A percentile compares a stretch with the other conserved stretches of the same genome.
Conservation (phyloP, 164 flowering plant genomes). For the Vitis riparia region DNA sequence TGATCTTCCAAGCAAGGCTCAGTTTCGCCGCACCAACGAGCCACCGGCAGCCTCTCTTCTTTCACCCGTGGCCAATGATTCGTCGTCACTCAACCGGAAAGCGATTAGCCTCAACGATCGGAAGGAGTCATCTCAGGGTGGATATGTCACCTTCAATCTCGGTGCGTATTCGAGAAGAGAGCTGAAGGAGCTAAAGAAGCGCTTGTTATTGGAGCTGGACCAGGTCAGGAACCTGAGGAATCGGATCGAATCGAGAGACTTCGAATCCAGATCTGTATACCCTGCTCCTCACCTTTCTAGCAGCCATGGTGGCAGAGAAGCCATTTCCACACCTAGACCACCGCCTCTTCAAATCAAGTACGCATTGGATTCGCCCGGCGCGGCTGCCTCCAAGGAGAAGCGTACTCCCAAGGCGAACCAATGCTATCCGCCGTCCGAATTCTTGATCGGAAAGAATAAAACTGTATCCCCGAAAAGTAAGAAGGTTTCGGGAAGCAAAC, state of each 20-base stretch:
- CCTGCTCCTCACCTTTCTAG: neutral
- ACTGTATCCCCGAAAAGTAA: conserved; percentile 2
- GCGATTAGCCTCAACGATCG: neutral
- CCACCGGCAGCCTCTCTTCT: neutral
- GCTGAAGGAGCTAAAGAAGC: conserved; percentile 41
- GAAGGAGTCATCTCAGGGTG: neutral
- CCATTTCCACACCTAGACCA: neutral
- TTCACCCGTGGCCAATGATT: neutral
- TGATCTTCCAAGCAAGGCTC: neutral
- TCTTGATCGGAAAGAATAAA: neutral
- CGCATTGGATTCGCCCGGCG: neutral
- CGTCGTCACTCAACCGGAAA: conserved; percentile 3
- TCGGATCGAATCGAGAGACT: conserved; percentile 42
- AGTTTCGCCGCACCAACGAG: neutral
- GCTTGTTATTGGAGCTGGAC: conserved; percentile 42
- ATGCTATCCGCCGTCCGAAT: neutral
- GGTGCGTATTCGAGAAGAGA: conserved; percentile 31
- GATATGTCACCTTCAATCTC: conserved; percentile 27
- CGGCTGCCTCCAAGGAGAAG: neutral
- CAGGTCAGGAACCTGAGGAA: conserved; percentile 33
- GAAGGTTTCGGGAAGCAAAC: conserved; percentile 29
- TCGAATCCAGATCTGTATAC: conserved; percentile 26
- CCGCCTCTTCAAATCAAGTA: neutral
- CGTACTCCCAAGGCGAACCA: conserved; percentile 3
- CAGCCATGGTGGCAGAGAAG: neutral